A percentile compares a stretch with the other conserved stretches of the same genome.
Conservation (phyloP, 768 basidiomycete genomes). For the Macrolepiota fuliginosa region DNA sequence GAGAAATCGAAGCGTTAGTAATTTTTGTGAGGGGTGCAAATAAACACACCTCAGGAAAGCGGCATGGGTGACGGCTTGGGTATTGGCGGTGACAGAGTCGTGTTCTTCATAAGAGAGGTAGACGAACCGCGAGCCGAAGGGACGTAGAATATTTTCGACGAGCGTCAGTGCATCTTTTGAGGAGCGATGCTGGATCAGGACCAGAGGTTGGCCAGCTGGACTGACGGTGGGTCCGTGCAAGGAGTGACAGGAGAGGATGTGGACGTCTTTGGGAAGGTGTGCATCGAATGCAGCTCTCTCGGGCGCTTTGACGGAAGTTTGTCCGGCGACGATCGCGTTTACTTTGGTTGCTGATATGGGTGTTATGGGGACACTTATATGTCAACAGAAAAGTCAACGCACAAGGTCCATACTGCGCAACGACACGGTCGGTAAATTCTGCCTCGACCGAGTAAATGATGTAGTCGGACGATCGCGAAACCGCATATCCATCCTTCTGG, state of each 20-base stretch:
- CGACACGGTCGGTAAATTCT: conserved; percentile 80
- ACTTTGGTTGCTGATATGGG: conserved; percentile 76
- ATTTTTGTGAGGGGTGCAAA: too few species aligned
- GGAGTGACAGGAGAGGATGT: conserved; percentile 92
- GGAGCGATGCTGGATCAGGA: conserved; percentile 86
- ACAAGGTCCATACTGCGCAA: conserved; percentile 91
- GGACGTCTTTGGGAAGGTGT: conserved; percentile 79
- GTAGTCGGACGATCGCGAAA: conserved; percentile 87
- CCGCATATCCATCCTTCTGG: conserved; percentile 78
- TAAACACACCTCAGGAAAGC: conserved; percentile 84
- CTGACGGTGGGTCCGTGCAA: conserved; percentile 91
- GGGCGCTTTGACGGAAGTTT: conserved; percentile 96
- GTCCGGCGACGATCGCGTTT: conserved; percentile 89
- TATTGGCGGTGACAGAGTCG: conserved; percentile 95
- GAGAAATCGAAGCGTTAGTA: not conserved
- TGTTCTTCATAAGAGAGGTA: conserved; percentile 96
- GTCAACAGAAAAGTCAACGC: conserved; percentile 25
- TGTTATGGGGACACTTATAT: too few species aligned
- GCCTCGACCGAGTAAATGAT: conserved; percentile 98
- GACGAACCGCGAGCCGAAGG: conserved; percentile 83
- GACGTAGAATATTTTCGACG: conserved; percentile 80
- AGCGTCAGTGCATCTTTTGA: conserved; percentile 66
- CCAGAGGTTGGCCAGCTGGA: conserved; percentile 89
- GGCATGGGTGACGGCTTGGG: conserved; percentile 97
- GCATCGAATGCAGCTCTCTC: conserved; percentile 89